These are phyloP conservation scores for Cyclotella sp. DNA, from an alignment of 108 stramenopile species.

Conservation along the genomic window DNA sequence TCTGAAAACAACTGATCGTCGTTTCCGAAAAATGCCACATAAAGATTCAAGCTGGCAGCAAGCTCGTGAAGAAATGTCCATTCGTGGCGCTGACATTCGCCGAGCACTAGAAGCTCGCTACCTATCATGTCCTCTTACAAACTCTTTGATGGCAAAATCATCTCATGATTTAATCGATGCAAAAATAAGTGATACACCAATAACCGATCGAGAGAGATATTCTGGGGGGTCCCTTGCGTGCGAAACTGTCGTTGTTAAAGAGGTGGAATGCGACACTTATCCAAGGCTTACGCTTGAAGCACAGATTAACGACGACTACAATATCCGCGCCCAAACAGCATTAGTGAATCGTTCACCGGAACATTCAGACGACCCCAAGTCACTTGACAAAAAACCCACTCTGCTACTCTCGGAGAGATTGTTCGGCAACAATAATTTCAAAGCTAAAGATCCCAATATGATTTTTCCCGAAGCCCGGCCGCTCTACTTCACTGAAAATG, in stretches of 20 bases:
- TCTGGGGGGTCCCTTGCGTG: too few species aligned
- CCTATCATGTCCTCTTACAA: conserved; percentile 37
- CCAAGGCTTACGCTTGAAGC: too few species aligned
- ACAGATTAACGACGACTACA: too few species aligned
- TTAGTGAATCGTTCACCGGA: background rate
- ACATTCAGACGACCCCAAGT: background rate
- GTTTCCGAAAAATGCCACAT: conserved; percentile 20
- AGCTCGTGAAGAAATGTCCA: conserved; percentile 27
- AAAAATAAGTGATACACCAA: background rate
- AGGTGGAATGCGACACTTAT: too few species aligned
- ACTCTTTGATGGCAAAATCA: background rate
- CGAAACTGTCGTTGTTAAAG: too few species aligned
- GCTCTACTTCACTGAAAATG: conserved; percentile 36
- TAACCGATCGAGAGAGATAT: background rate
- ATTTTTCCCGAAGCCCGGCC: conserved; percentile 23
- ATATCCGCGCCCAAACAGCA: too few species aligned
- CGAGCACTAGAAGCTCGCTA: conserved; percentile 35
- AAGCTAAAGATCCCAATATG: conserved; percentile 1
- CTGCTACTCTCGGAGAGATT: conserved; percentile 26
- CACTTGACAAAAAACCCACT: background rate
- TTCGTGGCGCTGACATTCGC: conserved; percentile 21
- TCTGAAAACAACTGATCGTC: conserved; percentile 41
- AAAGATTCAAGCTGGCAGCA: conserved; percentile 8
- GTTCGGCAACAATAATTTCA: background rate
- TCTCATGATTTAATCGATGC: background rate